Conservation (phyloP, 2,329 filamentous ascomycete genomes). For the Clarireedia monteithiana region DNA sequence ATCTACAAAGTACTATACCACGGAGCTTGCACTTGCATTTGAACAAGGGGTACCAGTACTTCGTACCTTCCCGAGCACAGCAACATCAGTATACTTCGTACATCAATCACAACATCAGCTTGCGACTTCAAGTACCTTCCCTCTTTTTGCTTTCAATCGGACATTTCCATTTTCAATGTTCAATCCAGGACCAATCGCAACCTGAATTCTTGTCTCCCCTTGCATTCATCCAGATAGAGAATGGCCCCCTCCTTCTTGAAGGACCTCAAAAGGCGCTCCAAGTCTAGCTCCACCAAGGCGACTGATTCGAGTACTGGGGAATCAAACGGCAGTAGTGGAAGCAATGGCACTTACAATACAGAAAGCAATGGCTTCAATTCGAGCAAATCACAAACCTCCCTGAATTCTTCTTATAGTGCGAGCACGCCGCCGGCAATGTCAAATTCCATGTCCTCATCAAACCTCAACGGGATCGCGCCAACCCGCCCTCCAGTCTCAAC, state of each 20-base stretch:
- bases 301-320: conserved; percentile 39
- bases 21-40: no score
- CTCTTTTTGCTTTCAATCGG: background rate
- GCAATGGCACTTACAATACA: conserved; percentile 36
- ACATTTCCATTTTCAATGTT: background rate
- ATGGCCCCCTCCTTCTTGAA: conserved; percentile 65
- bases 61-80: no score
- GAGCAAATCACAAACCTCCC: conserved; percentile 54
- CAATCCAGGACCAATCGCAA: background rate
- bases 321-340: background rate
- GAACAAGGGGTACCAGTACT: no score
- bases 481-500: conserved; percentile 37
- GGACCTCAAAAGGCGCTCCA: conserved; percentile 69
- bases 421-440: conserved; percentile 40
- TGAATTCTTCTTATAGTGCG: conserved; percentile 37
- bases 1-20: background rate
- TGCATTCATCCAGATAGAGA: conserved; percentile 1
- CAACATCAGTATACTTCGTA: no score
- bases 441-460: conserved; percentile 48
- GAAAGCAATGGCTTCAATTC: conserved; percentile 47
- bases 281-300: conserved; percentile 62
- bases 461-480: conserved; percentile 50
- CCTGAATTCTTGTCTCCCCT: background rate
- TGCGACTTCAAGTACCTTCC: background rate
- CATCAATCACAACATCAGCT: no score